A percentile compares a stretch with the other conserved stretches of the same genome.
These are phyloP conservation scores for Bidens hawaiensis DNA, from an alignment of 140 eudicot species.

Conservation along the genomic window DNA sequence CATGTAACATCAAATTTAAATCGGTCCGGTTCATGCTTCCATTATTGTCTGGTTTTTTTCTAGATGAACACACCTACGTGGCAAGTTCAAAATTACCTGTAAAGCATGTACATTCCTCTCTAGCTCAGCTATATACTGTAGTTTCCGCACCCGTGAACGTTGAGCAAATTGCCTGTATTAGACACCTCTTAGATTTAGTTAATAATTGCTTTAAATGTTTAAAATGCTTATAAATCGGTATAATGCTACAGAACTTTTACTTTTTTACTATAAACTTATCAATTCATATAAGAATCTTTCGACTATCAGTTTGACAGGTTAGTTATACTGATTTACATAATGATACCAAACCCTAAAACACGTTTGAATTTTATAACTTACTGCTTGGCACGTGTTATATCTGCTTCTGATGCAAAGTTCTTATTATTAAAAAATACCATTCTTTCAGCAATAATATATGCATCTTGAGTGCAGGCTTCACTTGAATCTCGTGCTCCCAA, in stretches of 20 bases:
- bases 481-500: constrained; percentile 25
- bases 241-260: background rate
- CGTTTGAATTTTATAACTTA: constrained; percentile 18
- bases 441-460: constrained; percentile 26
- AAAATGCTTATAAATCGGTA: background rate
- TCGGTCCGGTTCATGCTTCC: background rate
- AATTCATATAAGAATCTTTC: background rate
- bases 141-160: constrained; percentile 77
- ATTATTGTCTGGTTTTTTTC: background rate
- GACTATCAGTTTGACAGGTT: constrained; percentile 5
- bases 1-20: background rate
- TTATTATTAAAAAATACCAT: constrained; percentile 28
- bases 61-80: background rate
- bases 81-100: constrained; percentile 42
- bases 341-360: constrained; percentile 2
- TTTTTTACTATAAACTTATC: background rate
- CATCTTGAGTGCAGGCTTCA: constrained; percentile 27
- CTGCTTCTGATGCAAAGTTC: constrained; percentile 44
- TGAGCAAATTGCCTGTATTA: constrained; percentile 79
- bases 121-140: constrained; percentile 79
- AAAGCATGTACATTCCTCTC: constrained; percentile 81
- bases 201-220: background rate
- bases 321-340: background rate
- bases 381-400: constrained; percentile 72
- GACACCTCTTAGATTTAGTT: constrained; percentile 4